A percentile compares a stretch with the other conserved stretches of the same genome.
phyloP scores from a whole-genome alignment of 768 basidiomycete species.

The Suillus subluteus region DNA sequence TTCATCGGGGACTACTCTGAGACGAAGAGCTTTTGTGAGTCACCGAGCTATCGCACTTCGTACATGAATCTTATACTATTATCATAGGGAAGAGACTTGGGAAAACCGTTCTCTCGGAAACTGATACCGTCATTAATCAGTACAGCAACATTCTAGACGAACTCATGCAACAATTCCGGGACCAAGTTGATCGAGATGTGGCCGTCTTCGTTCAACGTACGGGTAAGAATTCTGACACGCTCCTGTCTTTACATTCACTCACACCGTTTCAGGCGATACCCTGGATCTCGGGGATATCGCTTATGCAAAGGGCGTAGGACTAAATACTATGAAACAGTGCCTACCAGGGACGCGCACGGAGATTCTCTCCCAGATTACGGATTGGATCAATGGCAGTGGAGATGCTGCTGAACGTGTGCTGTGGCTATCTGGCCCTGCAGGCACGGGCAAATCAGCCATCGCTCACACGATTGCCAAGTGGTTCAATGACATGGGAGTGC shows the following conservation, averaged over 20 bases:
- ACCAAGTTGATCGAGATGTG: background rate
- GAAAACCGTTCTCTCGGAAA: background rate
- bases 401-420: slow-evolving; percentile 9
- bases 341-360: slow-evolving; percentile 17
- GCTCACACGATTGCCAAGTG: slow-evolving; percentile 20
- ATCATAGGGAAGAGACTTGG: slow-evolving; percentile 1
- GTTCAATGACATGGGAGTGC: slow-evolving; percentile 12
- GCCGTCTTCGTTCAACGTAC: background rate
- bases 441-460: slow-evolving; percentile 36
- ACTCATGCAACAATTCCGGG: background rate
- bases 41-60: background rate
- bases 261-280: background rate
- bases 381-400: slow-evolving; percentile 18
- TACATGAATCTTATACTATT: background rate
- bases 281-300: background rate
- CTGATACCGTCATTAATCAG: background rate
- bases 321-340: slow-evolving; percentile 14
- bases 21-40: slow-evolving; percentile 24
- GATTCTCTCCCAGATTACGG: slow-evolving; percentile 18
- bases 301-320: slow-evolving; percentile 6
- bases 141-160: background rate
- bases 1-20: slow-evolving; percentile 31
- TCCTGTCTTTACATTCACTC: background rate
- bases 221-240: background rate
- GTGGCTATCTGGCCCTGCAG: slow-evolving; percentile 18